Evolutionary conservation across 192 early-diverging fungal genomes (phyloP).

Genomic region (Hyaloraphidium curvatum): DNA sequence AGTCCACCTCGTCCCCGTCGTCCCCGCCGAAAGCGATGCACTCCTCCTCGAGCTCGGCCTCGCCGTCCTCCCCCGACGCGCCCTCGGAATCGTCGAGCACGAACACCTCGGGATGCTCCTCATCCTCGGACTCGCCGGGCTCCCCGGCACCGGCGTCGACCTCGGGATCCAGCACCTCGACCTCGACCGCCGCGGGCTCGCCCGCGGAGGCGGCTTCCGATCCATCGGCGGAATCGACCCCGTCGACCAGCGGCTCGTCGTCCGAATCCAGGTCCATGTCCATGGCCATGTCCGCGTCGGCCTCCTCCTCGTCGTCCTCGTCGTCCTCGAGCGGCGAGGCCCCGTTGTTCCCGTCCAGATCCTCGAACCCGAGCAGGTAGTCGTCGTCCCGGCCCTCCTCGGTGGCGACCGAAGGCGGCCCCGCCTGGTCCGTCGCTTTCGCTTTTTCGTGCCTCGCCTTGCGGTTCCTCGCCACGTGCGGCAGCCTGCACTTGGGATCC

Average conservation of each 20-base stretch:
- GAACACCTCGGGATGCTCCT: not conserved
- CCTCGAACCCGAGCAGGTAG: slow-evolving; percentile 8
- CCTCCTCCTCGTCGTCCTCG: slow-evolving; percentile 17
- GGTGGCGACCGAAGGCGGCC: not conserved
- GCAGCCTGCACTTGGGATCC: slow-evolving; percentile 31
- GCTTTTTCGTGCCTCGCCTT: not conserved
- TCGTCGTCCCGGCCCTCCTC: slow-evolving; percentile 8
- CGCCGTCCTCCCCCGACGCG: too few relatives aligned
- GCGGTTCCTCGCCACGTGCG: slow-evolving; percentile 22
- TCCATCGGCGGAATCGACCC: not conserved
- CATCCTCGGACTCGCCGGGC: not conserved
- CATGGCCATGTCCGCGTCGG: slow-evolving; percentile 2
- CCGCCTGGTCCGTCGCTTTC: slow-evolving; percentile 5
- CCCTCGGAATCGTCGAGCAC: not conserved
- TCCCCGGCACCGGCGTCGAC: not conserved
- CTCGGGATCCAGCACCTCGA: not conserved
- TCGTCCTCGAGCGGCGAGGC: slow-evolving; percentile 12
- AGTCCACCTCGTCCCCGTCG: too few relatives aligned
- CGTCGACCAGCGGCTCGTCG: not conserved
- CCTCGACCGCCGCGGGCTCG: not conserved
- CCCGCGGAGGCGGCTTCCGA: not conserved
- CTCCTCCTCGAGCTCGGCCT: too few relatives aligned
- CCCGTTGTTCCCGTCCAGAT: slow-evolving; percentile 9
- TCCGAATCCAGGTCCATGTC: slow-evolving; percentile 3
- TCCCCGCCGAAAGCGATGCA: too few relatives aligned